Percentiles rank a stretch among this genome's conserved stretches.
phyloP scores from a whole-genome alignment of 2,329 filamentous ascomycete species.

The Colletotrichum sojae region DNA sequence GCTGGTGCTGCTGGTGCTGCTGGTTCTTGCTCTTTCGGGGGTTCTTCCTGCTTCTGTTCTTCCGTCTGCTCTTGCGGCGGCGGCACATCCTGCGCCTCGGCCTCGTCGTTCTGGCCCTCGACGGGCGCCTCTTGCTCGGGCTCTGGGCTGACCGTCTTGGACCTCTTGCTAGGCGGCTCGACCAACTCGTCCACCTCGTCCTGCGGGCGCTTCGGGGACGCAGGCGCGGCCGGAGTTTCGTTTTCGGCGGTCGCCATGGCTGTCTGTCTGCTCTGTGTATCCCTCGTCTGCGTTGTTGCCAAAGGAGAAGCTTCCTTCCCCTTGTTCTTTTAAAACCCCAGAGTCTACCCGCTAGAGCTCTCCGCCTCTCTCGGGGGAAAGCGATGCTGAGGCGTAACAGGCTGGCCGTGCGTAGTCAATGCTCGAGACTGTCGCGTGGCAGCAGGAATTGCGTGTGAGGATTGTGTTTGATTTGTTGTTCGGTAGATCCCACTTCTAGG shows the following conservation, averaged over 20 bases:
- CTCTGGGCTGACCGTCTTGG: conserved; percentile 24
- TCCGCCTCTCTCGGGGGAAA: no score
- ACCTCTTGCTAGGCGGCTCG: conserved; percentile 27
- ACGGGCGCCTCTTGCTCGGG: neutral
- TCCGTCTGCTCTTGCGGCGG: no score
- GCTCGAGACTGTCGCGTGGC: no score
- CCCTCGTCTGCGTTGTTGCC: no score
- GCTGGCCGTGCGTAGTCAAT: no score
- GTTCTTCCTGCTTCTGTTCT: neutral
- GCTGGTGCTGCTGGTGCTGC: neutral
- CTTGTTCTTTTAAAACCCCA: no score
- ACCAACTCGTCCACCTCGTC: conserved; percentile 13
- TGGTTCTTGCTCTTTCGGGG: neutral
- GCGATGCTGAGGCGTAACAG: no score
- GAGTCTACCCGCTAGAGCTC: no score
- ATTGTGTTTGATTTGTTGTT: no score
- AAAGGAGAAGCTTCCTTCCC: no score
- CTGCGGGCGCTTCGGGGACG: conserved; percentile 31
- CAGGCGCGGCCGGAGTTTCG: neutral
- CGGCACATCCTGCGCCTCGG: neutral
- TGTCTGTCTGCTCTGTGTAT: neutral
- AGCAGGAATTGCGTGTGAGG: no score
- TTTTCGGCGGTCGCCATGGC: neutral
- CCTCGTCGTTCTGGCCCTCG: neutral
- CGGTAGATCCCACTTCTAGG: no score